Conservation (phyloP, 78 protist genomes). For the Cavenderia fasciculata region DNA sequence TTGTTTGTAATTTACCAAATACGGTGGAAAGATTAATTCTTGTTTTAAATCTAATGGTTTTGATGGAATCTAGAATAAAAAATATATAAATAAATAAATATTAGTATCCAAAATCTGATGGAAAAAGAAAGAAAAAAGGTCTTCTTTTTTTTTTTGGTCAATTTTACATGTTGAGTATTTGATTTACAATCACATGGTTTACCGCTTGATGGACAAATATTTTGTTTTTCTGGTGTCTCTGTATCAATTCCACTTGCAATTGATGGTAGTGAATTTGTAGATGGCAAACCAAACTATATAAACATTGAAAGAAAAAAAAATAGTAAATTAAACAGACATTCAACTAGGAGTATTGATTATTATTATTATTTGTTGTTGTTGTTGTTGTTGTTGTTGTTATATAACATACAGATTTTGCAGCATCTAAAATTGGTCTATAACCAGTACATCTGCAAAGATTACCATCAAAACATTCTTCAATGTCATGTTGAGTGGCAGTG, state of each 20-base stretch:
- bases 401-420: conserved; percentile 76
- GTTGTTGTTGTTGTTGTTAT: background rate
- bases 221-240: background rate
- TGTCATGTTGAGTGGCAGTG: conserved; percentile 27
- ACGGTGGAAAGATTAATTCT: conserved; percentile 88
- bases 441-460: conserved; percentile 99
- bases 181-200: conserved; percentile 73
- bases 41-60: conserved; percentile 48
- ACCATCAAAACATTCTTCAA: conserved; percentile 92
- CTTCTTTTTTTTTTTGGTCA: too few relatives aligned
- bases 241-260: conserved; percentile 39
- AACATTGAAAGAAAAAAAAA: too few relatives aligned
- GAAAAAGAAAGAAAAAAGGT: background rate
- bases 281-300: too few relatives aligned
- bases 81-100: background rate
- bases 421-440: conserved; percentile 95
- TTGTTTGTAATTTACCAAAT: conserved; percentile 14
- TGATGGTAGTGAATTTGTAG: background rate
- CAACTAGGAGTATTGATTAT: background rate
- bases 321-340: too few relatives aligned
- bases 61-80: conserved; percentile 33
- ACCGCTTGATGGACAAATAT: conserved; percentile 71
- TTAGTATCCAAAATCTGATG: background rate
- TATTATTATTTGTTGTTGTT: background rate
- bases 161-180: conserved; percentile 48